Conservation (phyloP, 805 yeast genomes). For the Yamadazyma olivae region DNA sequence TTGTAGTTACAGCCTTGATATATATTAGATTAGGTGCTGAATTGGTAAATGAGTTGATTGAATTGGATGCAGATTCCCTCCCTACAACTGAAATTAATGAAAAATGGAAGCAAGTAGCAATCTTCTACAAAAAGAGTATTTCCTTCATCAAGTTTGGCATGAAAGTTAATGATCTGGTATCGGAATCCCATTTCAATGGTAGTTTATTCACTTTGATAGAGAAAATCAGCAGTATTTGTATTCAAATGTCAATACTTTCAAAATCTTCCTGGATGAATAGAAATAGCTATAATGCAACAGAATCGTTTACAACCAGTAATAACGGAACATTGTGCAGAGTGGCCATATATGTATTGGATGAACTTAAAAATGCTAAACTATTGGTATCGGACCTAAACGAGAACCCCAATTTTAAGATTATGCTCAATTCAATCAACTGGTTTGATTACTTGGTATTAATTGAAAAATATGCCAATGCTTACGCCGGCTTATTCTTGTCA, state of each 20-base stretch:
- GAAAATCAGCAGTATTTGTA: conserved; percentile 27
- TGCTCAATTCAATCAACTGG: conserved; percentile 20
- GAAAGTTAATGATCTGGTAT: conserved; percentile 1
- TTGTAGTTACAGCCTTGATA: conserved; percentile 23
- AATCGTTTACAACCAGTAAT: conserved; percentile 19
- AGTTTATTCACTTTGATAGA: conserved; percentile 14
- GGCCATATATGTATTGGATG: conserved; percentile 38
- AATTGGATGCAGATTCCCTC: conserved; percentile 5
- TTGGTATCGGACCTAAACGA: conserved; percentile 14
- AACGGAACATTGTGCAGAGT: conserved; percentile 45
- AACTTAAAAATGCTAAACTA: conserved; percentile 22
- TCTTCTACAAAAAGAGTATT: conserved; percentile 29
- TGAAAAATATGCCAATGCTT: conserved; percentile 36
- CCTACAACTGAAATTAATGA: conserved; percentile 15
- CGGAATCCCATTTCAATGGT: conserved; percentile 7
- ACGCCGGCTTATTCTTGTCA: conserved; percentile 43
- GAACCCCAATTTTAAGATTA: conserved; percentile 2
- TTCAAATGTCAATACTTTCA: conserved; percentile 38
- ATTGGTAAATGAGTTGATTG: conserved; percentile 32
- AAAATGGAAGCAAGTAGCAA: conserved; percentile 36
- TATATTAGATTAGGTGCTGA: conserved; percentile 35
- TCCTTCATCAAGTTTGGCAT: conserved; percentile 25
- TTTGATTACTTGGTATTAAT: conserved; percentile 26
- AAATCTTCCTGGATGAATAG: conserved; percentile 39
- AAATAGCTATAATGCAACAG: conserved; percentile 15